phyloP scores from a whole-genome alignment of 148 eudicot species.

The Rhododendron ovatum region DNA sequence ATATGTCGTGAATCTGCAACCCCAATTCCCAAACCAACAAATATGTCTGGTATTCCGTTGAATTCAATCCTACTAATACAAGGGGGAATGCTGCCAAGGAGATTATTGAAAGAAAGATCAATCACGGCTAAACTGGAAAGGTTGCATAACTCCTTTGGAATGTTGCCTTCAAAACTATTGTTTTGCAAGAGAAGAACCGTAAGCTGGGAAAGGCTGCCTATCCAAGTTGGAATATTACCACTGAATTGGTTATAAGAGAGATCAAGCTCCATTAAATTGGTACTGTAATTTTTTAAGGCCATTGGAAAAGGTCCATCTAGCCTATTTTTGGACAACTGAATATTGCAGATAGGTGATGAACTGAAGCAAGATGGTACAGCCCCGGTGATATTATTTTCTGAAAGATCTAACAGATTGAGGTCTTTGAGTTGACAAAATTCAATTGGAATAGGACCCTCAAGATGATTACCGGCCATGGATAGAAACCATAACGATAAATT shows the following conservation, averaged over 20 bases:
- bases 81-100: not conserved
- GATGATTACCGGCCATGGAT: not conserved
- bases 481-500: not conserved
- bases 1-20: no score
- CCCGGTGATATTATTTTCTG: not conserved
- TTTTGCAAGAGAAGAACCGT: not conserved
- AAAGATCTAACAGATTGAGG: not conserved
- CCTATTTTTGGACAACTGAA: not conserved
- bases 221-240: not conserved
- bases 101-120: not conserved
- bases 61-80: not conserved
- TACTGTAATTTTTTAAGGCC: not conserved
- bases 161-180: not conserved
- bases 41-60: not conserved
- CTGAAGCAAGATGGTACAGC: not conserved
- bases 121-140: not conserved
- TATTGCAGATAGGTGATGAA: accelerated
- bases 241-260: not conserved
- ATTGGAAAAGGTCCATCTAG: not conserved
- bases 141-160: not conserved
- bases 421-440: not conserved
- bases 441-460: not conserved
- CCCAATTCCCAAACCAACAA: no score
- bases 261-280: not conserved
- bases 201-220: not conserved